A percentile compares a stretch with the other conserved stretches of the same genome.
Conservation (phyloP, 352 stramenopile species). For the Globisporangium splendens region DNA sequence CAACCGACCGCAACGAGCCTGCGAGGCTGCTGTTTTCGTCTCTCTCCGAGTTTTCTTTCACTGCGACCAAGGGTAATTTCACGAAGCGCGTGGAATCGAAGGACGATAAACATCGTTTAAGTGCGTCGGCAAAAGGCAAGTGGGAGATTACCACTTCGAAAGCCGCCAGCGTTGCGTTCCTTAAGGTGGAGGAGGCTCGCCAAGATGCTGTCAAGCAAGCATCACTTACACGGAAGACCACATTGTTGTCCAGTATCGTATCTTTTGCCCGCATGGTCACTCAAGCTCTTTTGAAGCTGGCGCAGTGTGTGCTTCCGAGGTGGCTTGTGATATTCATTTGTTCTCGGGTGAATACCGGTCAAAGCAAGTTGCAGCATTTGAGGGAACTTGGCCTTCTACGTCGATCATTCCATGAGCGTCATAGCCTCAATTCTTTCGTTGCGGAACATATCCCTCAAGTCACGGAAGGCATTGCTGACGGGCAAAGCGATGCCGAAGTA, state of each 20-base stretch:
- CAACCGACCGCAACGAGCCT: constrained; percentile 62
- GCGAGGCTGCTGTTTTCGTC: constrained; percentile 49
- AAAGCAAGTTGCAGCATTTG: neutral
- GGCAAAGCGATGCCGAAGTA: constrained; percentile 22
- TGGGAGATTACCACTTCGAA: constrained; percentile 5
- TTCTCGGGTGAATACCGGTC: constrained; percentile 1
- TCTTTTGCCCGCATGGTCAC: neutral
- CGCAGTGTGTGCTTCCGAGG: neutral
- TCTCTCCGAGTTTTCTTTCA: constrained; percentile 14
- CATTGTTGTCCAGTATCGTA: neutral
- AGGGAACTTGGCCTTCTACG: constrained; percentile 7
- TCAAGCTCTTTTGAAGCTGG: neutral
- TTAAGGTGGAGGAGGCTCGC: neutral
- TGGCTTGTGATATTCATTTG: constrained; percentile 2
- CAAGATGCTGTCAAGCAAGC: too few relatives aligned
- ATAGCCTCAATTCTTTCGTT: constrained; percentile 32
- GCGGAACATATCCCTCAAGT: constrained; percentile 12
- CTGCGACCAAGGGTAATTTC: neutral
- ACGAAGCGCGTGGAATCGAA: neutral
- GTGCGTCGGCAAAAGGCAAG: constrained; percentile 3
- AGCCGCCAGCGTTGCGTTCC: constrained; percentile 4
- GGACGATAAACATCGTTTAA: constrained; percentile 6
- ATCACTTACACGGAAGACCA: neutral
- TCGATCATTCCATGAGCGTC: constrained; percentile 18
- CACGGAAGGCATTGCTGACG: constrained; percentile 7